Conservation (phyloP, 202 grass and related monocot genomes). For the Hordeum pubiflorum region DNA sequence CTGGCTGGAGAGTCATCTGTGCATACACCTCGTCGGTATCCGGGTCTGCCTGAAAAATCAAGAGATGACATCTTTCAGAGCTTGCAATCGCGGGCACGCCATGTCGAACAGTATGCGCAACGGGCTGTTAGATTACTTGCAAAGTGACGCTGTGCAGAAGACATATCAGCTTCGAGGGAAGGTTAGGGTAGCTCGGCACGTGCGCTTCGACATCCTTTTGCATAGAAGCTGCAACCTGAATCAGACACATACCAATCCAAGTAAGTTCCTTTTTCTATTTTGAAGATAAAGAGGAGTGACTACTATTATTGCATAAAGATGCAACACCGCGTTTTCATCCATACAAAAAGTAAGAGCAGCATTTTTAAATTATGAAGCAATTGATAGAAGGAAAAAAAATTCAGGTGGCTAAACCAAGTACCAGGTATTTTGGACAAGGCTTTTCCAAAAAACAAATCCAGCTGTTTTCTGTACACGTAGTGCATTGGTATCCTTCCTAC, state of each 20-base stretch:
- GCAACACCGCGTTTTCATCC: neutral
- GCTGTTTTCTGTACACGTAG: neutral
- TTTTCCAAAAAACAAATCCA: neutral
- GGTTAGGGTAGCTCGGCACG: conserved; percentile 87
- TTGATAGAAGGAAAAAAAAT: neutral
- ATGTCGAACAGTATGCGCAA: neutral
- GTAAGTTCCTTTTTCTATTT: neutral
- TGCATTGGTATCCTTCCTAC: neutral
- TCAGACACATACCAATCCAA: conserved; percentile 23
- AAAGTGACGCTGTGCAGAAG: conserved; percentile 93
- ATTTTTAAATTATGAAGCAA: neutral
- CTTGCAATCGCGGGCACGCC: neutral
- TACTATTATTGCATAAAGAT: neutral
- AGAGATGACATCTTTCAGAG: conserved; percentile 2
- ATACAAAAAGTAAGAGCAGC: neutral
- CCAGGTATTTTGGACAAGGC: neutral
- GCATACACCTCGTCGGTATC: conserved; percentile 98
- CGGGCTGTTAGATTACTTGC: conserved; percentile 53
- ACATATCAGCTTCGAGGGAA: conserved; percentile 93
- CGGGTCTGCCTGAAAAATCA: conserved; percentile 67
- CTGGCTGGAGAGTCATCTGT: conserved; percentile 98
- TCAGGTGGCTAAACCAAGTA: conserved; percentile 11
- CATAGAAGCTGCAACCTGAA: conserved; percentile 99
- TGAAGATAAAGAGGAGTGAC: neutral
- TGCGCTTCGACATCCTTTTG: conserved; percentile 91